phyloP scores from a whole-genome alignment of 2,329 filamentous ascomycete genomes.

The Fusarium pininemorale region DNA sequence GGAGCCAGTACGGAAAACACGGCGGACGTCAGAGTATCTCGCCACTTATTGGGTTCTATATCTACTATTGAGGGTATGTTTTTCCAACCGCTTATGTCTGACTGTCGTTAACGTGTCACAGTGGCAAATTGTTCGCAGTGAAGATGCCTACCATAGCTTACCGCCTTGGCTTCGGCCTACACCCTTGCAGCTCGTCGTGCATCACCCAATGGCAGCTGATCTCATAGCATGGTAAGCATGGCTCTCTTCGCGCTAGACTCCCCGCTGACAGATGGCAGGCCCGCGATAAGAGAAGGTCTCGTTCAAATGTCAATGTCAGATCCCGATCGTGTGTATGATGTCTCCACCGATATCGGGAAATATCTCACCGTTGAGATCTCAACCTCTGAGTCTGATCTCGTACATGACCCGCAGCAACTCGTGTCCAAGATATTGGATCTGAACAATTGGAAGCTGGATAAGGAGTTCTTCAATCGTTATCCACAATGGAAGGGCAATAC shows the following conservation, averaged over 20 bases:
- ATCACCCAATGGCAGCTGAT: conserved; percentile 5
- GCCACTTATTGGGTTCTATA: not conserved
- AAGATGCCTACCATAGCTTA: conserved; percentile 6
- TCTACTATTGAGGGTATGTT: not conserved
- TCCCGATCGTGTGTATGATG: not conserved
- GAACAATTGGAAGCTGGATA: conserved; percentile 6
- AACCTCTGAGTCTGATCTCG: not conserved
- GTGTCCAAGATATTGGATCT: not conserved
- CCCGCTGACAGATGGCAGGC: not conserved
- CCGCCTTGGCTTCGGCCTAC: conserved; percentile 2
- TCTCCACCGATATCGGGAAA: not conserved
- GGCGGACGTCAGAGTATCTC: not conserved
- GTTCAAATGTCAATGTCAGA: conserved; percentile 10
- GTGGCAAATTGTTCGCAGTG: conserved; percentile 6
- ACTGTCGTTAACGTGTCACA: not conserved
- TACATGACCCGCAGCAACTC: conserved; percentile 1
- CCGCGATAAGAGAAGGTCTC: conserved; percentile 1
- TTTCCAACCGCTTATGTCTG: fast-evolving
- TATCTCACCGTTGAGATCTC: conserved; percentile 3
- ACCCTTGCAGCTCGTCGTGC: conserved; percentile 1
- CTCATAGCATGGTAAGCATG: conserved; percentile 3
- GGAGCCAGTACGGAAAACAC: not conserved
- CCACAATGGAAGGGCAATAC: conserved; percentile 1
- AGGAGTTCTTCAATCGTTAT: conserved; percentile 1
- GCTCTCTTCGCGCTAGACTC: not conserved